Conservation (phyloP, 2,329 filamentous ascomycete species). For the Calonectria pseudoreteaudii region DNA sequence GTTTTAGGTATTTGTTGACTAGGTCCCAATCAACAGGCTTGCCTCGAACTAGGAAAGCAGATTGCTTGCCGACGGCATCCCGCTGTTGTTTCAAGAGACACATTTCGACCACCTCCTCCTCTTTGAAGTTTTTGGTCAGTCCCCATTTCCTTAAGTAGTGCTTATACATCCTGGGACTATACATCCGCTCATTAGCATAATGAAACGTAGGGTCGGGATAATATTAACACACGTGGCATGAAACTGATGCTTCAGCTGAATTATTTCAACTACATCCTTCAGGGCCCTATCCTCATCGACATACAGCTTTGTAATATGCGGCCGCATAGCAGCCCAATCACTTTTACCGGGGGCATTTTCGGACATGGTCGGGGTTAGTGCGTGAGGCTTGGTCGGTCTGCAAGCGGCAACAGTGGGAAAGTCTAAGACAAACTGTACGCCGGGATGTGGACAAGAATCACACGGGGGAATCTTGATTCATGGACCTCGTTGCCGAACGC, state of each 20-base stretch:
- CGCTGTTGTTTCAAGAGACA: slow-evolving; percentile 6
- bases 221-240: background rate
- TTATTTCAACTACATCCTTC: background rate
- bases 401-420: background rate
- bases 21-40: background rate
- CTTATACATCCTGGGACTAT: slow-evolving; percentile 6
- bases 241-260: background rate
- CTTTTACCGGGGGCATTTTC: background rate
- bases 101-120: background rate
- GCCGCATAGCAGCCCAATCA: background rate
- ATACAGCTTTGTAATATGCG: background rate
- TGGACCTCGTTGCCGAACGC: background rate
- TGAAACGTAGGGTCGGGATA: no score
- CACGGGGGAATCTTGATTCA: background rate
- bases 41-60: background rate
- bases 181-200: background rate
- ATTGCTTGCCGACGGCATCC: background rate
- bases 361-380: background rate
- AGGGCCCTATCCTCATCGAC: background rate
- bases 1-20: background rate
- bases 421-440: background rate
- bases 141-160: slow-evolving; percentile 2
- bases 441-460: background rate
- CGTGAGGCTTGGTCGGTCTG: background rate
- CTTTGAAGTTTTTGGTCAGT: background rate